These are phyloP conservation scores for Yamadazyma kanchanaburiensis DNA, from an alignment of 1,139 yeast genomes.

Conservation along the genomic window DNA sequence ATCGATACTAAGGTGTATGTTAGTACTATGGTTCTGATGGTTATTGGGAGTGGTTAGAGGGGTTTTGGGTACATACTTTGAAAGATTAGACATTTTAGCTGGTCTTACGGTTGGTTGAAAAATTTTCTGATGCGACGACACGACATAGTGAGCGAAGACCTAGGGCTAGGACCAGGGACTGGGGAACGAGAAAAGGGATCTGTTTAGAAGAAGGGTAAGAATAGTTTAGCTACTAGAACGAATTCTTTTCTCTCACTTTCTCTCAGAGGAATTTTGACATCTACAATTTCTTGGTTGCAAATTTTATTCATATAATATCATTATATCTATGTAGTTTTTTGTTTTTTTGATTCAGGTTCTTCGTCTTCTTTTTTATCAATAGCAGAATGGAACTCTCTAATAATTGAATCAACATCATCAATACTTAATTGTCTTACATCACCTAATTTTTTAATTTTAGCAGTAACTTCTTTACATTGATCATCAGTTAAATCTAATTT, in stretches of 20 bases:
- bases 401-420: conserved; percentile 96
- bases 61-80: conserved; percentile 2
- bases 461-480: conserved; percentile 92
- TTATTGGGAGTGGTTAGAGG: neutral
- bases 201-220: too few relatives aligned
- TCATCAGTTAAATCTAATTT: conserved; percentile 86
- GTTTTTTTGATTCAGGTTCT: conserved; percentile 37
- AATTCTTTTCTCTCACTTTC: too few relatives aligned
- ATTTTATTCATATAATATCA: too few relatives aligned
- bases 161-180: neutral
- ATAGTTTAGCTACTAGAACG: too few relatives aligned
- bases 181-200: too few relatives aligned
- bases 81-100: conserved; percentile 4
- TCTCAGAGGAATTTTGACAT: too few relatives aligned
- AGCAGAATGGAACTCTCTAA: conserved; percentile 86
- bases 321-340: conserved; percentile 16
- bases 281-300: too few relatives aligned
- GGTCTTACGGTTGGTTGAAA: neutral
- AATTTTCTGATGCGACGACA: conserved; percentile 1
- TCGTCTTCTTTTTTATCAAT: conserved; percentile 26
- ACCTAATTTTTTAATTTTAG: conserved; percentile 89
- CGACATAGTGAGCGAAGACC: neutral
- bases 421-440: conserved; percentile 93
- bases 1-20: conserved; percentile 7
- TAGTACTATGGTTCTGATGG: conserved; percentile 4